phyloP scores from a whole-genome alignment of 148 eudicot species.

The Amaranthus hypochondriacus region DNA sequence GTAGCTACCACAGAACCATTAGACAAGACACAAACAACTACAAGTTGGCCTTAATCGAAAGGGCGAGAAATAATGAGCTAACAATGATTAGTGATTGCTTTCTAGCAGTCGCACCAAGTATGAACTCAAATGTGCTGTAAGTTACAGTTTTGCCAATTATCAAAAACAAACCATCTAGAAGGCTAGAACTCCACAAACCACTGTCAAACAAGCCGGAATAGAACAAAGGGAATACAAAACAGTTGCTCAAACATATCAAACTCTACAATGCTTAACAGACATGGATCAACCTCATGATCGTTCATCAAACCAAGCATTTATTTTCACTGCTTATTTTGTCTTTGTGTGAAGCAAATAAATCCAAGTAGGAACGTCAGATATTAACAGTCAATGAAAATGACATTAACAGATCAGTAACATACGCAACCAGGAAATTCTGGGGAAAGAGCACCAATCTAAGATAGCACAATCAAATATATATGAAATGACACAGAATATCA shows the following conservation, averaged over 20 bases:
- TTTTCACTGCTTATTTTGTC: not conserved
- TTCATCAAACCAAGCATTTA: not conserved
- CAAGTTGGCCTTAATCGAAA: not conserved
- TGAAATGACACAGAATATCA: too few relatives aligned
- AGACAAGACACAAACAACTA: not conserved
- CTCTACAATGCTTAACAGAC: not conserved
- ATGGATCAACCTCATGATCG: not conserved
- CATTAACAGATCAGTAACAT: not conserved
- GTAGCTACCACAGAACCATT: not conserved
- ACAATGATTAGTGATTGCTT: not conserved
- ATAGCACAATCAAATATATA: too few relatives aligned
- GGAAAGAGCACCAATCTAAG: too few relatives aligned
- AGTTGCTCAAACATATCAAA: too few relatives aligned
- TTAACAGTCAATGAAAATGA: not conserved
- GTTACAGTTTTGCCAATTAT: not conserved
- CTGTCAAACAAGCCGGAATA: not conserved
- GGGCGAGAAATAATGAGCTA: not conserved
- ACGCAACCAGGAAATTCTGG: not conserved
- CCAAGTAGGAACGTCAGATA: not conserved
- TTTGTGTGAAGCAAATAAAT: not conserved
- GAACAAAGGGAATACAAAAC: not conserved
- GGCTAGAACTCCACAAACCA: not conserved
- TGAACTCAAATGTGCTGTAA: not conserved
- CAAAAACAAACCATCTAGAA: not conserved
- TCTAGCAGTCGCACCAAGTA: not conserved